phyloP scores from a whole-genome alignment of 768 basidiomycete genomes.

The Podaxis rugospora region DNA sequence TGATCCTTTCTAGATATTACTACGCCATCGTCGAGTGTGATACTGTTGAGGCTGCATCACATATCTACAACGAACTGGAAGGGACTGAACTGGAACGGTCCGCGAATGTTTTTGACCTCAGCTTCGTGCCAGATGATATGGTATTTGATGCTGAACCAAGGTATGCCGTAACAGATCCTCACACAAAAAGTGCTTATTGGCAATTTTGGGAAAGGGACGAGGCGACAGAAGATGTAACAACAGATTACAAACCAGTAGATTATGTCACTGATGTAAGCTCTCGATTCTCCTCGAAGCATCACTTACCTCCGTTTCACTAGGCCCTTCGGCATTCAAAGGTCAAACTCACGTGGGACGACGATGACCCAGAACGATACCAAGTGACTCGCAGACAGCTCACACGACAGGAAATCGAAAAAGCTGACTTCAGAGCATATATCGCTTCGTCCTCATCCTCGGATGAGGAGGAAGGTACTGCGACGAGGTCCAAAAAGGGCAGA shows the following conservation, averaged over 20 bases:
- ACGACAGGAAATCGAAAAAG: conserved; percentile 84
- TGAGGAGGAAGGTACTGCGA: conserved; percentile 35
- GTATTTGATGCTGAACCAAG: conserved; percentile 72
- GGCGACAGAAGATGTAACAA: conserved; percentile 59
- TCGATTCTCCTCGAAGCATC: neutral
- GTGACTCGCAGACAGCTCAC: conserved; percentile 76
- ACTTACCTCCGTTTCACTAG: conserved; percentile 31
- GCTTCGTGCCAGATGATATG: conserved; percentile 91
- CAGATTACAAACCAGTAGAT: conserved; percentile 71
- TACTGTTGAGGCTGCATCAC: conserved; percentile 65
- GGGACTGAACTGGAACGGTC: conserved; percentile 96
- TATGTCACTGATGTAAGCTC: conserved; percentile 86
- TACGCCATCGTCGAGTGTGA: conserved; percentile 94
- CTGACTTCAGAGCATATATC: conserved; percentile 80
- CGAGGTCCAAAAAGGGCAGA: conserved; percentile 28
- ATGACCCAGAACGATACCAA: conserved; percentile 83
- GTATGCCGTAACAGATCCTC: conserved; percentile 30
- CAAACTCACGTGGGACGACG: conserved; percentile 97
- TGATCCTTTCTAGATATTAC: conserved; percentile 63
- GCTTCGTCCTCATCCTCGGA: conserved; percentile 69
- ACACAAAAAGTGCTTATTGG: neutral
- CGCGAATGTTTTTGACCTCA: conserved; percentile 93
- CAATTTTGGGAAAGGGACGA: conserved; percentile 53
- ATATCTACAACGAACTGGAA: conserved; percentile 83
- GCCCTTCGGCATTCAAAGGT: conserved; percentile 97